phyloP scores from a whole-genome alignment of 1,284 basidiomycete species.

The Neonothopanus nambi region DNA sequence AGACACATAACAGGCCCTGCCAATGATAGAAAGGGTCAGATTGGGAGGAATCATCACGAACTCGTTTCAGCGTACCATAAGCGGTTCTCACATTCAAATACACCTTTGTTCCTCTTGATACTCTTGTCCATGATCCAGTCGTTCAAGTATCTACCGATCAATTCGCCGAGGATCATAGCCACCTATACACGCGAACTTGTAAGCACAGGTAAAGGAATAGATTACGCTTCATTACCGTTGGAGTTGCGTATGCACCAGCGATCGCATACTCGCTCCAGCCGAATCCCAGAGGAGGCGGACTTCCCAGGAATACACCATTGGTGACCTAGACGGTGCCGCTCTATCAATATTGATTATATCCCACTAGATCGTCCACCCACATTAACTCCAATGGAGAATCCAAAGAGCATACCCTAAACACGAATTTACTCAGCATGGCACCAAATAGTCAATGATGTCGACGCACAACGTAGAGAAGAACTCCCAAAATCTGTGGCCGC shows the following conservation, averaged over 20 bases:
- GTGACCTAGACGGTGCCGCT: slow-evolving; percentile 47
- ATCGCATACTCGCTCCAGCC: slow-evolving; percentile 44
- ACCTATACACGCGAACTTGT: slow-evolving; percentile 38
- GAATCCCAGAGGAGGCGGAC: slow-evolving; percentile 50
- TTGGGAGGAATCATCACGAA: neutral
- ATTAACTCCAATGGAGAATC: slow-evolving; percentile 60
- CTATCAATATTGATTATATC: no score
- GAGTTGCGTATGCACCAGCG: slow-evolving; percentile 50
- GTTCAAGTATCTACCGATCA: slow-evolving; percentile 61
- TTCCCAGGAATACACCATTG: slow-evolving; percentile 55
- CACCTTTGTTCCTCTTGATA: slow-evolving; percentile 56
- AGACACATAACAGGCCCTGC: slow-evolving; percentile 65
- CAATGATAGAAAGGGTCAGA: no score
- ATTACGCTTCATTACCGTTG: slow-evolving; percentile 47
- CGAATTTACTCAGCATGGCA: no score
- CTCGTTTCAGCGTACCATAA: slow-evolving; percentile 50
- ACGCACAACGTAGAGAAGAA: slow-evolving; percentile 50
- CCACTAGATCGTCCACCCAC: slow-evolving; percentile 39
- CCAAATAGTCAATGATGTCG: no score
- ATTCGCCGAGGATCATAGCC: slow-evolving; percentile 61
- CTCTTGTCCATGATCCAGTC: slow-evolving; percentile 56
- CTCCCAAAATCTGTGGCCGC: slow-evolving; percentile 49
- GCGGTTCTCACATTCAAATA: slow-evolving; percentile 66
- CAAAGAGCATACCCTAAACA: slow-evolving; percentile 46
- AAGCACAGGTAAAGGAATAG: neutral